These are phyloP conservation scores for Leccinum arenicola DNA, from an alignment of 768 basidiomycete genomes.

Conservation along the genomic window DNA sequence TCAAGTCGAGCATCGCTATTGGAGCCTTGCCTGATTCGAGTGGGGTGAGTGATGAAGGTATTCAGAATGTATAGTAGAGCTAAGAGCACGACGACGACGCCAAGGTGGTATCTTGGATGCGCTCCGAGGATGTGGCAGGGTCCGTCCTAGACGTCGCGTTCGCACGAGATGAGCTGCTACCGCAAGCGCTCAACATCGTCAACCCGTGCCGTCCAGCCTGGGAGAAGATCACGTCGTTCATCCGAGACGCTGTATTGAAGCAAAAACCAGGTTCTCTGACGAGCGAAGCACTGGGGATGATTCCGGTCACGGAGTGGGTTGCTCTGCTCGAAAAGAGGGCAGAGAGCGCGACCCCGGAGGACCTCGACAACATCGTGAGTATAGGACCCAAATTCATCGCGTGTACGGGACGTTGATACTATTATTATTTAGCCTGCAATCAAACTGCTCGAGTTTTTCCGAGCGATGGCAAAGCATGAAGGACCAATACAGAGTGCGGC, in stretches of 20 bases:
- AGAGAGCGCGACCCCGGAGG: constrained; percentile 7
- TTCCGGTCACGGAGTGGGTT: constrained; percentile 32
- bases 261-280: constrained; percentile 5
- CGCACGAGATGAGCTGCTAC: constrained; percentile 7
- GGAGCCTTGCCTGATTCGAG: constrained; percentile 30
- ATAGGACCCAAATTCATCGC: no score
- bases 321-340: constrained; percentile 24
- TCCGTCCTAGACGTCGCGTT: constrained; percentile 35
- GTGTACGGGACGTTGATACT: neutral
- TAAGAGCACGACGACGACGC: neutral
- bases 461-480: constrained; percentile 9
- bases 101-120: constrained; percentile 36
- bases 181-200: constrained; percentile 34
- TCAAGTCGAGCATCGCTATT: constrained; percentile 30
- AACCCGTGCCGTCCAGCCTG: constrained; percentile 37
- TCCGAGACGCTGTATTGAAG: constrained; percentile 20
- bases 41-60: constrained; percentile 28
- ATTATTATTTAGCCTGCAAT: constrained; percentile 27
- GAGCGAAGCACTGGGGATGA: constrained; percentile 15
- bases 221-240: constrained; percentile 21
- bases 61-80: neutral
- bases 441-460: constrained; percentile 32
- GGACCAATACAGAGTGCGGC: neutral
- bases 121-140: constrained; percentile 33
- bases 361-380: constrained; percentile 7